Percentiles rank a stretch among this genome's conserved stretches.
phyloP scores from a whole-genome alignment of 2,329 filamentous ascomycete species.

The Fusarium sterilihyphosum region DNA sequence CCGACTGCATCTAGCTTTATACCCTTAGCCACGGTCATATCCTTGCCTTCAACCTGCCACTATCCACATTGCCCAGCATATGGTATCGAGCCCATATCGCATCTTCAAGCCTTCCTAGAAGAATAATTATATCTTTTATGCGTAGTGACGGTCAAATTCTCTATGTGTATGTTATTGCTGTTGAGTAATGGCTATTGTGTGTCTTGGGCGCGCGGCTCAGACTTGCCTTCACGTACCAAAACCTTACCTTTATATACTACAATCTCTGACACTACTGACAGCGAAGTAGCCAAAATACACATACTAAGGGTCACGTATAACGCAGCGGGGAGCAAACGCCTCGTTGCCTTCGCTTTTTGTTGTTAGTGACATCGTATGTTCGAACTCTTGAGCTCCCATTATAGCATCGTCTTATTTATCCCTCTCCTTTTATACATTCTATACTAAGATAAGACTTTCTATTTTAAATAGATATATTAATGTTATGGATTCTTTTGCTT shows the following conservation, averaged over 20 bases:
- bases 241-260: background rate
- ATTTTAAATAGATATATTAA: fast-evolving
- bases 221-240: background rate
- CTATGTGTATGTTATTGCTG: no score
- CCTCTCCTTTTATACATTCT: fast-evolving
- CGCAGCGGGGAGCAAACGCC: background rate
- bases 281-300: background rate
- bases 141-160: fast-evolving
- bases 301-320: background rate
- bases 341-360: background rate
- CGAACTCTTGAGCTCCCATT: background rate
- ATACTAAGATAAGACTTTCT: fast-evolving
- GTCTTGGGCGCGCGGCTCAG: background rate
- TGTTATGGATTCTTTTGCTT: fast-evolving
- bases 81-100: background rate
- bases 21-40: background rate
- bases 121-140: no score
- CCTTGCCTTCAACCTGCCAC: background rate
- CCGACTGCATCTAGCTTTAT: background rate
- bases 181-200: background rate
- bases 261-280: background rate
- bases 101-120: background rate
- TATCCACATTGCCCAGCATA: background rate
- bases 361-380: background rate
- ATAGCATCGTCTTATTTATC: background rate